Base-by-base conservation (phyloP, 495 filamentous ascomycete genomes). In the Tuber calosporum region DNA sequence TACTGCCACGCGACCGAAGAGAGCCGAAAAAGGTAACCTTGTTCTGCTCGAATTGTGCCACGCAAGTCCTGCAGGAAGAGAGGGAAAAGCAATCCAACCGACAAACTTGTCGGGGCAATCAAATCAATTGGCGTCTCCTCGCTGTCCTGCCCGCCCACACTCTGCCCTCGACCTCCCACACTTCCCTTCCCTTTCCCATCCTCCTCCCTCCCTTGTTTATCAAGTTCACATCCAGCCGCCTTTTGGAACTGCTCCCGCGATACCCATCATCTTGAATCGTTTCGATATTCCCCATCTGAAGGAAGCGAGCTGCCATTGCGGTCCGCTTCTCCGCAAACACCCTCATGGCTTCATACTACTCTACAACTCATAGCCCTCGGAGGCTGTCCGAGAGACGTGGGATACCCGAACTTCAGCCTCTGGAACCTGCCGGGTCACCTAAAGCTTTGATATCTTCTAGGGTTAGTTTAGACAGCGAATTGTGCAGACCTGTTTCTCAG, bases 301-400 rank as follows among this genome's bases (percentile, higher is more conserved):
- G 67, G 75, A 74, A 78, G 71, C 75, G 75, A 79, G 75, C 75
- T 77, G 72, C 72, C 75, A 74, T 66, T 77, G 73, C 71, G 69
- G 41, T 70, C 68, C 74, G 58, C 68, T 68, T 53, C 74, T 70
- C 74, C 43, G 36, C 66, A 71, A 75, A 39, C 67, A 48, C 58
- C 70, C 66, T 72, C 69, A 73, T 79, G 72, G 71, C 76, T 74
- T 48, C 68, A 69, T 72, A 74, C 69, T 76, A 79, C 62, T 72
- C 79, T 53, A 75, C 71, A 78, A 66, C 73, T 43, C 79, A 75
- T 22, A 75, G 73, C 67, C 79, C 79, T 30, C 77, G 75, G 70
- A 73, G 79, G 42, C 77, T 81, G 38, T 81, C 80, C 42, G 80
- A 81, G 42, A 74, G 80, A 22, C 80, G 80, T 17, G 80, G 80